Percentiles rank a stretch among this genome's conserved stretches.
Evolutionary conservation across 1,139 yeast species (phyloP).

Genomic region (Blastobotrys raffinosifermentans): DNA sequence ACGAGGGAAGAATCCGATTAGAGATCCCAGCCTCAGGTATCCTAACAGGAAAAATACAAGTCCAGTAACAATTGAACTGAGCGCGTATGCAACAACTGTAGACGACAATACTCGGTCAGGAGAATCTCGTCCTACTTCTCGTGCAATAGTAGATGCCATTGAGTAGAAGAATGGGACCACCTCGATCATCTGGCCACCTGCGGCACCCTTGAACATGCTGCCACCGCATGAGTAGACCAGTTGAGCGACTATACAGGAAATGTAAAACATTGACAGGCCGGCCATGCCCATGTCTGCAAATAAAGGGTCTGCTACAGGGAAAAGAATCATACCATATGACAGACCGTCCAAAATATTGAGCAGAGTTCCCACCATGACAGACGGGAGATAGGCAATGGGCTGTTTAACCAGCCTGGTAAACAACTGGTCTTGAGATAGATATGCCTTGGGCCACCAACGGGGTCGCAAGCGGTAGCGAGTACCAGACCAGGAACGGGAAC

Average conservation of each 20-base stretch:
- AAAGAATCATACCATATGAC: constrained; percentile 95
- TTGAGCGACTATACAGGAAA: constrained; percentile 84
- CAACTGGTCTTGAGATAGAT: constrained; percentile 4
- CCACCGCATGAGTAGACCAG: constrained; percentile 85
- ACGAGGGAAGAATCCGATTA: constrained; percentile 93
- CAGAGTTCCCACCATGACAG: constrained; percentile 78
- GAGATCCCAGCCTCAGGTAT: constrained; percentile 67
- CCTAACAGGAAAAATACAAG: constrained; percentile 72
- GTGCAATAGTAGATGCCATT: constrained; percentile 73
- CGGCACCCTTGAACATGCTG: constrained; percentile 79
- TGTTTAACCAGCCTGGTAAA: constrained; percentile 16
- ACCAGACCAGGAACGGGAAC: not conserved
- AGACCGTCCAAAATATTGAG: constrained; percentile 87
- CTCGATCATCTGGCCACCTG: constrained; percentile 98
- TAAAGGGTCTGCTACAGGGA: constrained; percentile 77
- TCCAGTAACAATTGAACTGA: constrained; percentile 83
- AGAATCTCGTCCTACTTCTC: constrained; percentile 47
- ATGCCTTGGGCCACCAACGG: too few species aligned
- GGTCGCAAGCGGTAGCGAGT: too few species aligned
- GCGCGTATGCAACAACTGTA: constrained; percentile 77
- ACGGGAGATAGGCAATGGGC: constrained; percentile 55
- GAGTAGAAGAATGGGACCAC: constrained; percentile 96
- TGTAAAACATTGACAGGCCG: constrained; percentile 90
- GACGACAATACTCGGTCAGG: constrained; percentile 72
- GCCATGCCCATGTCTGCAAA: constrained; percentile 78